Base-by-base conservation (phyloP, 139 green algal genomes). In the Microglena sp. region DNA sequence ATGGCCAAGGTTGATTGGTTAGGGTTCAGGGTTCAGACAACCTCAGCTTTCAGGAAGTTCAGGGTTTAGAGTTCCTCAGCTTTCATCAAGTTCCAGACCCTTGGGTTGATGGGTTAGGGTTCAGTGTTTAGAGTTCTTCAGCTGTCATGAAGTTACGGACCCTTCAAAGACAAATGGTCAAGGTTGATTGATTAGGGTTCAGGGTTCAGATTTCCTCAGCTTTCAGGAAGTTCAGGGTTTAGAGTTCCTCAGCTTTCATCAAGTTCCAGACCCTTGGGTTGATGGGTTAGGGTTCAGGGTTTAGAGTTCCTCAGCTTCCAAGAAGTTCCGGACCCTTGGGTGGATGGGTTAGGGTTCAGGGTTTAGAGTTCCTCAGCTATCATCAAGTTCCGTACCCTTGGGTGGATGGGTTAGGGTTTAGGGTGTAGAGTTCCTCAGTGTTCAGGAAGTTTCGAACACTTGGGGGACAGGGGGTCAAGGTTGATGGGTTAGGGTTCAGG, bases 81-180 rank as follows among this genome's bases (percentile, higher is more conserved):
- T n/a, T n/a, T n/a, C n/a, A n/a, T 45, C 61, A 86, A 86, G 74
- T 86, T 88, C 5, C 85, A 62, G 15, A 90, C 27, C 64, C 74
- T 71, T 21, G 15, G 24, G 15, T 77, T 44, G 4, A 53, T 45
- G 65, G 24, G 29, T 44, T 4, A 27, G 50, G 15, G 50, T 59
- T 18, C 28, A 11, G 15, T n/a, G 24, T 6, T 31, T 6, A 32
- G 22, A 18, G 53, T 15, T 15, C 15, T 18, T 24, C 22, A 60
- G 53, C 53, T 30, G 70, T 71, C 21, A 88, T 45, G 63, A 86
- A 86, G 74, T 86, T 88, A 5, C 85, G 65, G 15, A 90, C 64
- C 74, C 68, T n/a, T n/a, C n/a, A n/a, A n/a, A 15, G 40, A 45
- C 29, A 8, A 28, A 46, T 29, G 57, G 6, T 11, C n/a, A n/a